Evolutionary conservation across 345 rosid species (phyloP), one percentile per base, ranked within the genome.

Genomic region (Lepidium sativum): DNA sequence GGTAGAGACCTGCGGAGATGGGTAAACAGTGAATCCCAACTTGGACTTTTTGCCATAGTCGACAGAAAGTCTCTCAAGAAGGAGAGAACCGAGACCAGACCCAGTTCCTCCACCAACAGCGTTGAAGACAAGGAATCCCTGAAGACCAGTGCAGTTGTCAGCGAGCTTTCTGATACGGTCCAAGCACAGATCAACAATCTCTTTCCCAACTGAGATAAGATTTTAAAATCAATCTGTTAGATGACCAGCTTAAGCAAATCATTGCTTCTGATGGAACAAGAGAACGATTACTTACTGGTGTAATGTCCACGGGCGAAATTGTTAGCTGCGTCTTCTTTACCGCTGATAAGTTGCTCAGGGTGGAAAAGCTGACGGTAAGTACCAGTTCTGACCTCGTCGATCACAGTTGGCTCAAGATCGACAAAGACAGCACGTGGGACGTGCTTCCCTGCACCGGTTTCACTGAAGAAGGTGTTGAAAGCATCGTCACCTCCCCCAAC

Each of bases 81-180:
- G 78, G 4, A 84, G 94, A 10, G 94, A 86, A 4, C 94, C 94
- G 11, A 86, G 94, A 70, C 94, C 88, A n/a, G 94, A 86, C 0
- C 90, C 94, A 54, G 92, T 86, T 0, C 92, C 92, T 50, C 92
- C 92, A 63, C 92, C 92, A 56, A 86, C 92, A 39, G 92, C 92
- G 4, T 84, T 84, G 75, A 86, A 86, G 10, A 86, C 92, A 40
- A 86, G 84, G 82, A 86, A 86, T 0, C 94, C 94, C 74, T 84
- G 90, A 11, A 86, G 94, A 69, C 94, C 94, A 51, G 94, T 86
- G 68, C 94, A 86, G 75, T 86, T 86, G 63, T 86, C 94, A 18
- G 94, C 94, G 23, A 86, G 81, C 83, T 86, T 86, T 35, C 90
- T 70, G 60, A 84, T 84, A 25, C 88, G 88, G 75, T 86, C 90